These are phyloP conservation scores for Fusarium keratoplasticum DNA, from an alignment of 2,329 filamentous ascomycete species.

Conservation along the genomic window DNA sequence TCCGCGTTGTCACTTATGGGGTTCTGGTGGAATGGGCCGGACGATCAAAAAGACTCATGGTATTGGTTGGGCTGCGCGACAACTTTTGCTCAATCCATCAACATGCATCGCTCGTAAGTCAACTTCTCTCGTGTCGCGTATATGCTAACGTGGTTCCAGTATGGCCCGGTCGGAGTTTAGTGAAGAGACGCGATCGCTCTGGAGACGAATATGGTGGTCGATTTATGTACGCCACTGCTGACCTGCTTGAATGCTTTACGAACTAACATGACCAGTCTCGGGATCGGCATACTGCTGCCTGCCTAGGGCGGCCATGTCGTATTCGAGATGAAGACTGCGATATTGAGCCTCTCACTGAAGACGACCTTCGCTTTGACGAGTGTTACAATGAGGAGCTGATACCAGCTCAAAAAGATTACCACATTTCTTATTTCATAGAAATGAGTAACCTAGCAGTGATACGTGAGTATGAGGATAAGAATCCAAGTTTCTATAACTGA, in stretches of 20 bases:
- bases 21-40: constrained; percentile 34
- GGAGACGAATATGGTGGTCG: constrained; percentile 39
- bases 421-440: constrained; percentile 25
- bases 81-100: constrained; percentile 29
- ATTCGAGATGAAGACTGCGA: constrained; percentile 40
- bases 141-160: background rate
- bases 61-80: constrained; percentile 35
- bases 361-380: constrained; percentile 26
- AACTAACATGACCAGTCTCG: constrained; percentile 3
- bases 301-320: constrained; percentile 25
- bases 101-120: constrained; percentile 33
- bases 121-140: accelerated
- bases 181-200: background rate
- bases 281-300: constrained; percentile 32
- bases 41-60: constrained; percentile 39
- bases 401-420: constrained; percentile 9
- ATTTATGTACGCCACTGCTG: constrained; percentile 20
- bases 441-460: constrained; percentile 19
- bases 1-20: constrained; percentile 25
- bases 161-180: background rate
- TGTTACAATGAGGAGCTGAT: background rate
- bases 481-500: accelerated
- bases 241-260: no score
- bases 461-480: background rate
- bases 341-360: constrained; percentile 13